These are phyloP conservation scores for Coemansia sp. DNA, from an alignment of 192 early-diverging fungal genomes.

Conservation along the genomic window DNA sequence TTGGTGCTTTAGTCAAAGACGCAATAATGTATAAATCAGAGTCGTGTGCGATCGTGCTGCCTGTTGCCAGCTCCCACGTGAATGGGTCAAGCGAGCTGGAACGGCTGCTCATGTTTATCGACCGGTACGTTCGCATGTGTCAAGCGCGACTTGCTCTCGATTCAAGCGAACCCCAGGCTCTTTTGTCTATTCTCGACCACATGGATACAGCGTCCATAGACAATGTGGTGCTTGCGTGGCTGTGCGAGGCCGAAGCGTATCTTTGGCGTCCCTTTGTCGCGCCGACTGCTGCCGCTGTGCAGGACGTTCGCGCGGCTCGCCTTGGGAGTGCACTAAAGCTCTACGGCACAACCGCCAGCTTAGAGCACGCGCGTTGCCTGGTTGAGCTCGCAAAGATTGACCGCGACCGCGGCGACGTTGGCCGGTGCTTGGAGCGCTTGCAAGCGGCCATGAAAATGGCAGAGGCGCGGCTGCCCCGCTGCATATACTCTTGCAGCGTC, in stretches of 20 bases:
- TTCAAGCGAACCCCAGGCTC: not conserved
- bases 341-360: not conserved
- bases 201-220: not conserved
- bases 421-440: not conserved
- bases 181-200: slow-evolving; percentile 1
- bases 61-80: slow-evolving; percentile 19
- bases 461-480: not conserved
- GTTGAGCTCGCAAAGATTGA: slow-evolving; percentile 24
- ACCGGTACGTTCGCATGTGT: slow-evolving; percentile 45
- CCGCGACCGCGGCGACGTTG: slow-evolving; percentile 16
- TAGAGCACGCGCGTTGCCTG: slow-evolving; percentile 25
- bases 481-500: slow-evolving; percentile 9
- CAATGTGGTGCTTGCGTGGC: slow-evolving; percentile 14
- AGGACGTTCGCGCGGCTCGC: not conserved
- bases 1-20: not conserved
- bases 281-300: not conserved
- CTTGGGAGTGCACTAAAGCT: slow-evolving; percentile 7
- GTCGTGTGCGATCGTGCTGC: not conserved
- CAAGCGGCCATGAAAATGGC: slow-evolving; percentile 21
- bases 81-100: not conserved
- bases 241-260: slow-evolving; percentile 33
- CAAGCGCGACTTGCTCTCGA: slow-evolving; percentile 20
- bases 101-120: slow-evolving; percentile 22
- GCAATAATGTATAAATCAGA: not conserved
- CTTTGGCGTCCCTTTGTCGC: slow-evolving; percentile 20